Base-by-base conservation (phyloP, 2,329 filamentous ascomycete genomes). In the Penicillium sp. region DNA sequence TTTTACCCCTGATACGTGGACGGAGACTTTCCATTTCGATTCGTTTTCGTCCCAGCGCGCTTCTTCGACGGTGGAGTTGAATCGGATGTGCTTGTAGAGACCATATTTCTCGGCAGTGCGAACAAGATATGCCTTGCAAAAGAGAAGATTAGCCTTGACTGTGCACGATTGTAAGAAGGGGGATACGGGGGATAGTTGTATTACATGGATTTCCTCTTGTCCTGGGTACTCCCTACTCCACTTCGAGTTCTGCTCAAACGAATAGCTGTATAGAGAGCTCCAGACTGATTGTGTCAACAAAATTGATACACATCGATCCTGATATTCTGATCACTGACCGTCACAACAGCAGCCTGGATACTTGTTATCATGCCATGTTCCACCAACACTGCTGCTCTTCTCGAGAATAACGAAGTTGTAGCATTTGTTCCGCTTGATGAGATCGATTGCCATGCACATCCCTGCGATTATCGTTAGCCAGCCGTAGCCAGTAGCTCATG, bases 141-240 rank as follows among this genome's bases (percentile, higher is more conserved):
- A 36, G 8, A 36, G 45, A 33, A 26, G 23, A 36, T 36, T 36
- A 36, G 33, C 9, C 31, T 7, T n/a, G n/a, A n/a, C n/a, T n/a
- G n/a, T n/a, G n/a, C n/a, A n/a, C n/a, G 4, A 18, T 36, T 47
- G 13, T 26, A 23, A 19, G 33, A 11, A 6, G 33, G 46, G 33
- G 18, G 18, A 31, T 3, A 33, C 18, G 11, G 8, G 23, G 33
- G 29, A n/a, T n/a, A n/a, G n/a, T n/a, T 26, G 7, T 33, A 65
- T 56, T 61, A 80, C 75, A 29, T 83, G 72, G 18, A 87, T 83
- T 64, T 87, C 84, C 63, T 85, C 81, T 60, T 87, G 83, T 0
- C 81, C 80, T 0, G 84, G 81, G 61, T 84, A 86, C 50, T 83
- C 77, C 16, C 81, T 71, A 1, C 80, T 79, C 83, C 84, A 85